Evolutionary conservation across 768 basidiomycete genomes (phyloP).

Genomic region (Rhodotorula sphaerocarpa): DNA sequence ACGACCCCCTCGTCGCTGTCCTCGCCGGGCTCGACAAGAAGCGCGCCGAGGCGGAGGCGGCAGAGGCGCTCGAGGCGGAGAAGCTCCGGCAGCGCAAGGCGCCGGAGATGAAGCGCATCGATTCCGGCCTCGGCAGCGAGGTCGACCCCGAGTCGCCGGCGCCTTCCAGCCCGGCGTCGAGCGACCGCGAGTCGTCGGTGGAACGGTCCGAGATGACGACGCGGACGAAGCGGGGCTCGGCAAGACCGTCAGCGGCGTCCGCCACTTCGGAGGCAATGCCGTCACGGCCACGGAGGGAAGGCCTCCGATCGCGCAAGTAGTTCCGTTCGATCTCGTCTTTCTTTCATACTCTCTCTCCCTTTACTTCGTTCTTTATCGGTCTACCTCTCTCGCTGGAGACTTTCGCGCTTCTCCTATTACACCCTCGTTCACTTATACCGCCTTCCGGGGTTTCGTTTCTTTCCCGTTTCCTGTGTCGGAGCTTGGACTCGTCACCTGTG

Average conservation of each 20-base stretch:
- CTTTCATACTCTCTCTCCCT: background rate
- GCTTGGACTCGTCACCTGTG: no score
- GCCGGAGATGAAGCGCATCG: conserved; percentile 11
- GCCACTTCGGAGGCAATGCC: conserved; percentile 95
- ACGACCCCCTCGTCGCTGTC: conserved; percentile 78
- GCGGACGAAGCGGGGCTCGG: background rate
- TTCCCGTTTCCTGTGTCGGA: no score
- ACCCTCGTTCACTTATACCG: no score
- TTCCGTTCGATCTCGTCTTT: background rate
- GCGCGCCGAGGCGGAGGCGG: background rate
- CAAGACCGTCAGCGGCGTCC: conserved; percentile 53
- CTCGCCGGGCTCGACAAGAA: conserved; percentile 43
- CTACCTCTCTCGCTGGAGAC: no score
- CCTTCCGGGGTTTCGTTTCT: no score
- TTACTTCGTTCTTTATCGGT: no score
- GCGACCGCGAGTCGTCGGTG: background rate
- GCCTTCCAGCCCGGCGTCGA: background rate
- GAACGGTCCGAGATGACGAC: background rate
- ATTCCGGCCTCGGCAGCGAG: conserved; percentile 10
- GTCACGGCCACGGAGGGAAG: conserved; percentile 5
- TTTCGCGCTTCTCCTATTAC: background rate
- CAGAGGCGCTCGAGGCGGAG: no score
- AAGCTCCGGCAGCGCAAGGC: background rate
- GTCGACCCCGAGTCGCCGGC: background rate
- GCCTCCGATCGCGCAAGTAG: conserved; percentile 17